Evolutionary conservation across 768 basidiomycete species (phyloP).

Genomic region (Cystofilobasidium macerans): DNA sequence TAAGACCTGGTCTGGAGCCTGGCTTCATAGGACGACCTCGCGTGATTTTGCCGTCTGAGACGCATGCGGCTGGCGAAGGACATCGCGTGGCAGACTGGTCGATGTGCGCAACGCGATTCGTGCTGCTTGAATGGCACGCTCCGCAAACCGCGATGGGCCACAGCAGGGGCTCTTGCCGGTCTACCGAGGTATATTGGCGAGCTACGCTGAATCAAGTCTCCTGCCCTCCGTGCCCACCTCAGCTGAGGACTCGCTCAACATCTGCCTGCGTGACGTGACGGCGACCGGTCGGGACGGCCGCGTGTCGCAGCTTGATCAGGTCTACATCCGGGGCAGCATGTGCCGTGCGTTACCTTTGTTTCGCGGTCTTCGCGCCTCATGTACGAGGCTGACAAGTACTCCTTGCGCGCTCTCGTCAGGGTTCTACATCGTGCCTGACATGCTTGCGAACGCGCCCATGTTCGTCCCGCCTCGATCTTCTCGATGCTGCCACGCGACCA

Average conservation of each 20-base stretch:
- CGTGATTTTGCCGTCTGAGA: too few relatives aligned
- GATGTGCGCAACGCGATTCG: too few relatives aligned
- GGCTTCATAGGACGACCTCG: too few relatives aligned
- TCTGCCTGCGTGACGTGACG: slow-evolving; percentile 89
- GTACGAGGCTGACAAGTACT: not conserved
- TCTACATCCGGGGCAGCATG: slow-evolving; percentile 98
- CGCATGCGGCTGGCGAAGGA: too few relatives aligned
- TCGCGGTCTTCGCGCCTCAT: not conserved
- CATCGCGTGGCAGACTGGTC: too few relatives aligned
- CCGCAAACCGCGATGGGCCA: too few relatives aligned
- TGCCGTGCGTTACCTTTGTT: not conserved
- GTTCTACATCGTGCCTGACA: slow-evolving; percentile 98
- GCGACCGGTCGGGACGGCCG: slow-evolving; percentile 97
- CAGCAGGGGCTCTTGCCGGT: too few relatives aligned
- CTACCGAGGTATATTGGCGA: too few relatives aligned
- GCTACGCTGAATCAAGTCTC: not conserved
- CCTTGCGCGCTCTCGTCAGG: slow-evolving; percentile 39
- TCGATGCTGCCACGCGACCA: not conserved
- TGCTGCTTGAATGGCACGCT: too few relatives aligned
- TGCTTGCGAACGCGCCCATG: slow-evolving; percentile 99
- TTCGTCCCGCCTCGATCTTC: slow-evolving; percentile 41
- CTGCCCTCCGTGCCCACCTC: slow-evolving; percentile 15
- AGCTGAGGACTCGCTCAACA: slow-evolving; percentile 98
- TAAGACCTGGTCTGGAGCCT: too few relatives aligned
- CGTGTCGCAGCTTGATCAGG: slow-evolving; percentile 95